Percentiles rank a stretch among this genome's conserved stretches.
Conservation (phyloP, 306 rosid genomes). For the Sphenostylis stenocarpa region DNA sequence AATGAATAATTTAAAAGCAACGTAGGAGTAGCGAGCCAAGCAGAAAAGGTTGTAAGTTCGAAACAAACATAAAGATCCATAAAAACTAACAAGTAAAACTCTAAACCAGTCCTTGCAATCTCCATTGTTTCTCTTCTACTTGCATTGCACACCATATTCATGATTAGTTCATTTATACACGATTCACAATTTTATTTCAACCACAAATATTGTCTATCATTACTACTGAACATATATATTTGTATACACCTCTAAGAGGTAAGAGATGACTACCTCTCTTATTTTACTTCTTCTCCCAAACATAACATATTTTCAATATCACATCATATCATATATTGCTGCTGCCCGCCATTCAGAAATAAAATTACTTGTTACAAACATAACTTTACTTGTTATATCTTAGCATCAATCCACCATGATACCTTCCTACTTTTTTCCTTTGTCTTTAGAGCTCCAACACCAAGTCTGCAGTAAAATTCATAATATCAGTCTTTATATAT, state of each 20-base stretch:
- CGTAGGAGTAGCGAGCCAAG: background rate
- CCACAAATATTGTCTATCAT: background rate
- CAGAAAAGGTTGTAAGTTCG: background rate
- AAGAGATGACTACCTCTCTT: conserved; percentile 39
- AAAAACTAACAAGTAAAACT: background rate
- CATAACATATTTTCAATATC: conserved; percentile 5
- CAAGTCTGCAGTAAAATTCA: conserved; percentile 47
- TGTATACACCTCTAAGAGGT: conserved; percentile 32
- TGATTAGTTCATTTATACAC: background rate
- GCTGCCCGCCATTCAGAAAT: conserved; percentile 27
- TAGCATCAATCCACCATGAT: background rate
- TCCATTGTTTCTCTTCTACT: background rate
- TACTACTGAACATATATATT: background rate
- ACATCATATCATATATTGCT: conserved; percentile 25
- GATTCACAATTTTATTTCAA: background rate
- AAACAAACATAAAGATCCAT: background rate
- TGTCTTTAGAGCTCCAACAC: conserved; percentile 79
- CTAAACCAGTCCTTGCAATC: background rate
- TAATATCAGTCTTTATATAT: background rate
- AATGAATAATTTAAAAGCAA: background rate
- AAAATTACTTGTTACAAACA: conserved; percentile 31
- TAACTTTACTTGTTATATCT: conserved; percentile 13
- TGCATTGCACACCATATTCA: background rate
- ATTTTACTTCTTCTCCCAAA: conserved; percentile 32
- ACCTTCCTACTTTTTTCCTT: background rate